Evolutionary conservation across 129 eudicot genomes (phyloP).

Genomic region (Flaveria brownii): DNA sequence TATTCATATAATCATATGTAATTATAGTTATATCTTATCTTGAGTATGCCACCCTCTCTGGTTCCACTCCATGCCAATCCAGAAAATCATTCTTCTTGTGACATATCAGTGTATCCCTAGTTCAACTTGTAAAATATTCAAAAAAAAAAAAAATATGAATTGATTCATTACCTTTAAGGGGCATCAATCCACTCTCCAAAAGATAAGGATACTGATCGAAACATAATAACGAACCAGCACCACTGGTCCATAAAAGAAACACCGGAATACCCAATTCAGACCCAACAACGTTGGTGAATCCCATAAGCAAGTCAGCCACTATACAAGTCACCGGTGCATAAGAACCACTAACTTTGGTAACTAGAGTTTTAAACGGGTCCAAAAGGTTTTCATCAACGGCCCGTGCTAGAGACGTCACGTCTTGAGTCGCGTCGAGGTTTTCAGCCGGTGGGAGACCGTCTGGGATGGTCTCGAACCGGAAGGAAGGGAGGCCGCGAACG

Average conservation of each 20-base stretch:
- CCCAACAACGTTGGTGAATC: conserved; percentile 30
- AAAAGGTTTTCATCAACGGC: conserved; percentile 13
- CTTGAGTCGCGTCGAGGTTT: conserved; percentile 26
- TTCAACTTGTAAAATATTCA: no score
- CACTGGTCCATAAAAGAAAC: conserved; percentile 26
- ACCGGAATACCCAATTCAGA: conserved; percentile 24
- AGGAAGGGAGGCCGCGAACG: conserved; percentile 22
- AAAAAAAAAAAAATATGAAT: no score
- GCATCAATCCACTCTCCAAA: conserved; percentile 31
- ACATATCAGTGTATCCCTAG: no score
- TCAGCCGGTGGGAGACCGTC: conserved; percentile 24
- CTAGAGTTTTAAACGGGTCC: conserved; percentile 21
- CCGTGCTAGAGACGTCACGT: conserved; percentile 6
- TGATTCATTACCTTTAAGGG: conserved; percentile 26
- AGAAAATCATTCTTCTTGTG: no score
- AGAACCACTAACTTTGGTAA: conserved; percentile 18
- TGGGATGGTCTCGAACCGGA: conserved; percentile 42
- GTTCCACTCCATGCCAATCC: no score
- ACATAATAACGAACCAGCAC: conserved; percentile 26
- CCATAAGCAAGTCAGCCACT: conserved; percentile 40
- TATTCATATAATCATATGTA: no score
- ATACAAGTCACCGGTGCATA: conserved; percentile 39
- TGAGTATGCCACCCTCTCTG: no score
- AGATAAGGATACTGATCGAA: conserved; percentile 17
- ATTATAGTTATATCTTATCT: no score